phyloP scores from a whole-genome alignment of 2,329 filamentous ascomycete genomes.

The Phialocephala sp. region DNA sequence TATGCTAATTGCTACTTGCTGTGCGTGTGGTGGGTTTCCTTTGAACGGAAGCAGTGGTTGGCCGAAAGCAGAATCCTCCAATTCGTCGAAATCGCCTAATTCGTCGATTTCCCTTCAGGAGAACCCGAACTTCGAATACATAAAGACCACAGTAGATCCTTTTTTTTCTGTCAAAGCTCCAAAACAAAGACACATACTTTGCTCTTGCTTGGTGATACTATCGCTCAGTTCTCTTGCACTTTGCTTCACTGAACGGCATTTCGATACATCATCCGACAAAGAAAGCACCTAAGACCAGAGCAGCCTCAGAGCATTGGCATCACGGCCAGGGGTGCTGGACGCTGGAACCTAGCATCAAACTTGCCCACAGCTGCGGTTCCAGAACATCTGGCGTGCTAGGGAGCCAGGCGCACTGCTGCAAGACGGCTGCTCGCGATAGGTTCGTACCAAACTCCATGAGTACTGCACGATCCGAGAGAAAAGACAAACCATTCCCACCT shows the following conservation, averaged over 20 bases:
- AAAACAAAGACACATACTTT: conserved; percentile 39
- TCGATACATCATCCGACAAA: conserved; percentile 39
- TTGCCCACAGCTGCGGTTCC: conserved; percentile 37
- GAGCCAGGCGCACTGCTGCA: conserved; percentile 37
- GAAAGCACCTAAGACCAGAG: conserved; percentile 30
- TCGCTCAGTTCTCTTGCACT: conserved; percentile 16
- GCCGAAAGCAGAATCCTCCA: conserved; percentile 38
- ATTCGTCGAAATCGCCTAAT: conserved; percentile 36
- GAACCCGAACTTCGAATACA: conserved; percentile 36
- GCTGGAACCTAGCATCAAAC: conserved; percentile 38
- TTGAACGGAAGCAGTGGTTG: conserved; percentile 39
- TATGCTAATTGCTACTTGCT: conserved; percentile 9
- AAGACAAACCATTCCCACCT: conserved; percentile 41
- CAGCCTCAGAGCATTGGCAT: conserved; percentile 32
- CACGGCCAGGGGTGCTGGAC: conserved; percentile 34
- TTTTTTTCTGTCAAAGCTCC: conserved; percentile 36
- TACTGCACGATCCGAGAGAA: conserved; percentile 38
- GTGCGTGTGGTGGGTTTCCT: conserved; percentile 7
- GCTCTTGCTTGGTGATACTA: conserved; percentile 22
- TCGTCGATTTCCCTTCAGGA: conserved; percentile 33
- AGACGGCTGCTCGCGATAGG: conserved; percentile 44
- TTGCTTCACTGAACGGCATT: conserved; percentile 31
- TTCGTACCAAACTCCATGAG: conserved; percentile 43
- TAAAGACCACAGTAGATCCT: conserved; percentile 40
- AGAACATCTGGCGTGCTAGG: conserved; percentile 37